Evolutionary conservation across 495 filamentous ascomycete genomes (phyloP).

Genomic region (Tuber aestivum): DNA sequence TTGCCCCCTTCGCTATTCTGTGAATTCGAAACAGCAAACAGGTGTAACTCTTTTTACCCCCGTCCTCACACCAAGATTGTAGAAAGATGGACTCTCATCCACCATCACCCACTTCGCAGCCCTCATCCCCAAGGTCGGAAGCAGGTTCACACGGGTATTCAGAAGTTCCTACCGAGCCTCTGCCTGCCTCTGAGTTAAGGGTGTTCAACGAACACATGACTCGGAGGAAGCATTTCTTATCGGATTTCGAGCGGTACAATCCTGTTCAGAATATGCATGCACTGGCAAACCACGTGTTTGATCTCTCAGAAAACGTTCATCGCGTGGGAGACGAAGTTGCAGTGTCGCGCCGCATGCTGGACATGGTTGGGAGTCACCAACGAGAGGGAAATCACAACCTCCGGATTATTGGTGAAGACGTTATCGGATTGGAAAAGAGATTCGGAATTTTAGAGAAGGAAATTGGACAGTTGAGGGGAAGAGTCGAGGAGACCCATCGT

Average conservation of each 20-base stretch:
- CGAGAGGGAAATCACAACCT: constrained; percentile 24
- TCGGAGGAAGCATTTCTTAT: constrained; percentile 35
- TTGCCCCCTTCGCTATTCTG: neutral
- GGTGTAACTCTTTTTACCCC: neutral
- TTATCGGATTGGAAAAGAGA: neutral
- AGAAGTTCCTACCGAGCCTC: constrained; percentile 36
- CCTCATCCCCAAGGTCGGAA: constrained; percentile 13
- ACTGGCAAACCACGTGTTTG: constrained; percentile 39
- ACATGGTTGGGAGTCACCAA: constrained; percentile 20
- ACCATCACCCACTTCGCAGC: constrained; percentile 1
- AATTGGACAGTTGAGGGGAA: constrained; percentile 26
- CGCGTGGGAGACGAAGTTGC: constrained; percentile 27
- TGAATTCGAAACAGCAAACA: neutral
- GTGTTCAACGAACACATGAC: constrained; percentile 39
- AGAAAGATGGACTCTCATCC: constrained; percentile 32
- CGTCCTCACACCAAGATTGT: neutral
- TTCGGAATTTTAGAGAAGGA: constrained; percentile 20
- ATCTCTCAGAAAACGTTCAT: constrained; percentile 30
- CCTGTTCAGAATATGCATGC: constrained; percentile 41
- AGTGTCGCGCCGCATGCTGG: constrained; percentile 27
- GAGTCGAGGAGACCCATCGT: constrained; percentile 16
- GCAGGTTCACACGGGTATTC: constrained; percentile 22
- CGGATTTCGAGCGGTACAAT: constrained; percentile 38
- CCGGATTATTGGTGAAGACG: constrained; percentile 26
- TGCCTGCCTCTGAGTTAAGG: constrained; percentile 25